phyloP scores from a whole-genome alignment of 2,329 filamentous ascomycete species.

The Kalmusia sp. region DNA sequence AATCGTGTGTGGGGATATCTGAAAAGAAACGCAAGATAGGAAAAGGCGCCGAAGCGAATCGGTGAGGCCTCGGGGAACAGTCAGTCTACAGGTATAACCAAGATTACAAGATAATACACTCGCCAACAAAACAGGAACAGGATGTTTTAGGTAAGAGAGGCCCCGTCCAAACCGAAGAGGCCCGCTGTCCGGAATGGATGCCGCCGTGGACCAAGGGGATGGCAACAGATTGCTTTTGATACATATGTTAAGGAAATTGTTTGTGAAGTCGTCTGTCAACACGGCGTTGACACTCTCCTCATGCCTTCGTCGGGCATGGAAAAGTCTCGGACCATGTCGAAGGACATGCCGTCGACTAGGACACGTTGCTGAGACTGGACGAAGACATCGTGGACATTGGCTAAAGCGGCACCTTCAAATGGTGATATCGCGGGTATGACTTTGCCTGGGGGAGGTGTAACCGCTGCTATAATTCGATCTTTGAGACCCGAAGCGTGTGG shows the following conservation, averaged over 20 bases:
- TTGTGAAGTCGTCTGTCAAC: conserved; percentile 19
- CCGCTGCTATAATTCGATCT: conserved; percentile 38
- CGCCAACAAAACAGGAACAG: not conserved
- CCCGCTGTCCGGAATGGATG: conserved; percentile 30
- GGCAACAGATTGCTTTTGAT: conserved; percentile 21
- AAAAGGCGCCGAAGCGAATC: conserved; percentile 15
- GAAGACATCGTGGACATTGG: conserved; percentile 39
- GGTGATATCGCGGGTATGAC: conserved; percentile 40
- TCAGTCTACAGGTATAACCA: conserved; percentile 1
- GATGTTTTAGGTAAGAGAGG: conserved; percentile 6
- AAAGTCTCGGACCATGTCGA: conserved; percentile 43
- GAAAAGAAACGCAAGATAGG: conserved; percentile 11
- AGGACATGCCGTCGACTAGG: conserved; percentile 43
- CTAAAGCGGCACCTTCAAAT: conserved; percentile 37
- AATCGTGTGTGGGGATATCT: conserved; percentile 27
- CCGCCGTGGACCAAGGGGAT: conserved; percentile 16
- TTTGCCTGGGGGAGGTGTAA: conserved; percentile 35
- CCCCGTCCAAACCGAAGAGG: conserved; percentile 23
- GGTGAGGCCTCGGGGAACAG: conserved; percentile 7
- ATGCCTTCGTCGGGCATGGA: conserved; percentile 23
- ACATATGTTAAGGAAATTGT: conserved; percentile 9
- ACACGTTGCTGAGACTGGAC: conserved; percentile 42
- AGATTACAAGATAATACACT: conserved; percentile 6
- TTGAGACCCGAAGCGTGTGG: conserved; percentile 31
- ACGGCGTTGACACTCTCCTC: conserved; percentile 31